Evolutionary conservation across 345 rosid species (phyloP), one percentile per base, ranked within the genome.

Genomic region (Odontarrhena argentea): DNA sequence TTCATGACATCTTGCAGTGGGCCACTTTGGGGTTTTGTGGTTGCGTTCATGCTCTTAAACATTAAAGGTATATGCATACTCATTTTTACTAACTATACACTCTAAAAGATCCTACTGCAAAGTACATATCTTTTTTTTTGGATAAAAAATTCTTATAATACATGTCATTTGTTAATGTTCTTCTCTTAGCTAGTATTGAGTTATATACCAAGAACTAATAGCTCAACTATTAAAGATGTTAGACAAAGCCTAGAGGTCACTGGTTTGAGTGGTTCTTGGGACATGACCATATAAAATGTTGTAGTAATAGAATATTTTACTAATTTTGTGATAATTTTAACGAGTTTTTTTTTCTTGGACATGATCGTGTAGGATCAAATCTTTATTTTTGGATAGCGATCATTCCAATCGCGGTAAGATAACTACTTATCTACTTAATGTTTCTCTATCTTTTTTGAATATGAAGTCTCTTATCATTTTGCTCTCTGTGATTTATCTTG

Each of bases 21-120:
- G 50, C 92, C 84, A n/a, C 80, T 93, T 47, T 93, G 98, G 98
- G 96, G 97, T n/a, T 90, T 90, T 69, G 98, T 93, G 14, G 94
- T 93, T 58, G 92, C 82, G 12, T 88, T 90, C 85, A 93, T 93
- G 97, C 87, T 93, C 71, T 90, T 85, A 64, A 93, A 93, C 67
- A 70, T 93, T 58, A 82, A 90, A 86, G 98, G 98, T 92, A 80
- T 9, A 80, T 9, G 63, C 24, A 35, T 36, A 36, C 36, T 38
- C 2, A 1, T 12, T 8, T 3, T 7, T 18, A 18, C 22, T 18
- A 0, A 46, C 9, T 9, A 12, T 37, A 22, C 9, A 15, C 4
- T 9, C 5, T 6, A 36, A 5, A 32, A 22, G 8, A 14, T 9
- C 9, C 0, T 18, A 4, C 4, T 54, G n/a, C 9, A 42, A 30